phyloP scores from a whole-genome alignment of 1,139 yeast species.

The Scheffersomyces cryptocercus region DNA sequence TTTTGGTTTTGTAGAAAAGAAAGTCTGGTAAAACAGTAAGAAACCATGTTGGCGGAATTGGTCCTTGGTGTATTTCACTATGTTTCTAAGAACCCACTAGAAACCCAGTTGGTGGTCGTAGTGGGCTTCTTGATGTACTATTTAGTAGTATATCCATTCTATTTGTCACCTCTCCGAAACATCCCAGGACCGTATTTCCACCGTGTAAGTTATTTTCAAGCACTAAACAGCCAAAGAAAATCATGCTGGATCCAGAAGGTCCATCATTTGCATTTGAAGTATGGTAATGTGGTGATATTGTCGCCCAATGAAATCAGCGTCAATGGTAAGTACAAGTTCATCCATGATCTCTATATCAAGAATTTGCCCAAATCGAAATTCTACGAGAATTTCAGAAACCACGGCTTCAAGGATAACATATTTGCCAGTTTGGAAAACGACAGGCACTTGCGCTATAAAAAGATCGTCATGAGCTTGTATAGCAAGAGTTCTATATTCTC shows the following conservation, averaged over 20 bases:
- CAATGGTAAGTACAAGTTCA: conserved; percentile 47
- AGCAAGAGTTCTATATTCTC: conserved; percentile 47
- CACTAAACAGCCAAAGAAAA: conserved; percentile 53
- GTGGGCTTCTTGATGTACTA: conserved; percentile 20
- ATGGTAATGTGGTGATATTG: conserved; percentile 62
- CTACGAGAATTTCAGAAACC: conserved; percentile 64
- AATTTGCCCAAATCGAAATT: conserved; percentile 62
- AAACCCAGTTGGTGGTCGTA: not conserved
- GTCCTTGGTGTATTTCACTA: not conserved
- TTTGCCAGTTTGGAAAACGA: conserved; percentile 55
- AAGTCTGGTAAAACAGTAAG: too few species aligned
- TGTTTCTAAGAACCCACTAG: not conserved
- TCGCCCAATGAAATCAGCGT: conserved; percentile 66
- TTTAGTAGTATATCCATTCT: conserved; percentile 45
- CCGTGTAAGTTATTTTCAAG: conserved; percentile 47
- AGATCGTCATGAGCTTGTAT: conserved; percentile 47
- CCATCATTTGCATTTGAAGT: conserved; percentile 51
- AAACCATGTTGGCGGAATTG: too few species aligned
- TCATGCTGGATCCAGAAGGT: conserved; percentile 54
- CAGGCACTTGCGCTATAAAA: conserved; percentile 52
- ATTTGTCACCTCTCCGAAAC: conserved; percentile 48
- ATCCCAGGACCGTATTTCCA: conserved; percentile 66
- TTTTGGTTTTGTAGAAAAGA: too few species aligned
- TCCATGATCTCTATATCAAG: conserved; percentile 57
- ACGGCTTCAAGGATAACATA: conserved; percentile 53